phyloP scores from a whole-genome alignment of 2,329 filamentous ascomycete genomes.

The Pleurostoma richardsiae region DNA sequence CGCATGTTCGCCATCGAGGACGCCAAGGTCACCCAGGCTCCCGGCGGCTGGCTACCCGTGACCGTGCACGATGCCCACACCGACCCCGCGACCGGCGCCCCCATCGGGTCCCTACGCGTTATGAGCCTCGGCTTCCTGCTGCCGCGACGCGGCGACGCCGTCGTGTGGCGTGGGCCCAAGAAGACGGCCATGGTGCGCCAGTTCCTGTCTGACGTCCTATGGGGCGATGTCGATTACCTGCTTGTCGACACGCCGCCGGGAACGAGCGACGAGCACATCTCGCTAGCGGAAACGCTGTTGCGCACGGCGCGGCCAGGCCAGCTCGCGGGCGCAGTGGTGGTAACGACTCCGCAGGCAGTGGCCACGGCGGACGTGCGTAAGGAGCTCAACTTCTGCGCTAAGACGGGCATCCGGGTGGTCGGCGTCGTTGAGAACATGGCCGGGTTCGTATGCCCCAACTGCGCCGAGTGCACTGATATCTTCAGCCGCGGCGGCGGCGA shows the following conservation, averaged over 20 bases:
- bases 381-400: conserved; percentile 87
- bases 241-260: conserved; percentile 95
- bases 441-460: conserved; percentile 77
- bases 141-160: conserved; percentile 76
- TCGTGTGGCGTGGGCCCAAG: conserved; percentile 96
- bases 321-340: conserved; percentile 82
- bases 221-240: conserved; percentile 84
- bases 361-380: conserved; percentile 91
- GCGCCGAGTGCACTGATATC: conserved; percentile 83
- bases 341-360: conserved; percentile 94
- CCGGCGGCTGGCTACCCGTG: conserved; percentile 89
- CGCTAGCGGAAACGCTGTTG: conserved; percentile 80
- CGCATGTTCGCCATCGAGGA: conserved; percentile 88
- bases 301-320: conserved; percentile 58
- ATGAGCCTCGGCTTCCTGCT: conserved; percentile 95
- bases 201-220: conserved; percentile 87
- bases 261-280: conserved; percentile 96
- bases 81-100: conserved; percentile 32
- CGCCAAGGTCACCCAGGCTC: conserved; percentile 85
- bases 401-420: conserved; percentile 73
- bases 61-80: conserved; percentile 60
- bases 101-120: conserved; percentile 63
- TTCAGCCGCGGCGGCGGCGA: conserved; percentile 89
- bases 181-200: conserved; percentile 99
- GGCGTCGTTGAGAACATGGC: conserved; percentile 98